Conservation (phyloP, 495 filamentous ascomycete species). For the Hyaloscypha finlandica region DNA sequence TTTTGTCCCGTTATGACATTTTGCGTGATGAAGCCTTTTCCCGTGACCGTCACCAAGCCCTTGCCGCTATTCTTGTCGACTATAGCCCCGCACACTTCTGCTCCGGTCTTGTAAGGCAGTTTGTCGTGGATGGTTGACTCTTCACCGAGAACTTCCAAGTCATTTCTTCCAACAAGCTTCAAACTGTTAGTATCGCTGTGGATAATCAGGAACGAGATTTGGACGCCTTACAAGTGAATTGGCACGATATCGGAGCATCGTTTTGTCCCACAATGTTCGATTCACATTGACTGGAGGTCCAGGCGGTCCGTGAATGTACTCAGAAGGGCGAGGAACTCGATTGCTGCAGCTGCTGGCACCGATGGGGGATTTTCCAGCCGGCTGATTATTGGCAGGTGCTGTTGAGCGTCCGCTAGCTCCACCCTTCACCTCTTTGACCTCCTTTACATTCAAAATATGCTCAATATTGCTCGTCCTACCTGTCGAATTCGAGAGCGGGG, state of each 20-base stretch:
- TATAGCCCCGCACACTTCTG: conserved; percentile 3
- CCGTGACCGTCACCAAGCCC: conserved; percentile 7
- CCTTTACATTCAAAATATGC: no score
- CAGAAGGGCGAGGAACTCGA: neutral
- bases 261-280: neutral
- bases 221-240: neutral
- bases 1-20: neutral
- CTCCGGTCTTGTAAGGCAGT: conserved; percentile 13
- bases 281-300: neutral
- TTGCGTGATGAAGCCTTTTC: conserved; percentile 13
- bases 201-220: neutral
- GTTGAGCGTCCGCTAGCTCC: no score
- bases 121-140: conserved; percentile 15
- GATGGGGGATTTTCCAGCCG: no score
- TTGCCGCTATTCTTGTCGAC: conserved; percentile 7
- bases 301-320: neutral
- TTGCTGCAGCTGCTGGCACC: neutral
- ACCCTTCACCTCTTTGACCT: no score
- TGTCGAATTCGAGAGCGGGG: neutral
- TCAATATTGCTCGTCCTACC: no score
- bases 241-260: neutral
- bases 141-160: neutral
- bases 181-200: neutral
- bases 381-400: no score
- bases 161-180: neutral